A percentile compares a stretch with the other conserved stretches of the same genome.
Evolutionary conservation across 1,139 yeast species (phyloP).

Genomic region (Suhomyces bolitotheri): DNA sequence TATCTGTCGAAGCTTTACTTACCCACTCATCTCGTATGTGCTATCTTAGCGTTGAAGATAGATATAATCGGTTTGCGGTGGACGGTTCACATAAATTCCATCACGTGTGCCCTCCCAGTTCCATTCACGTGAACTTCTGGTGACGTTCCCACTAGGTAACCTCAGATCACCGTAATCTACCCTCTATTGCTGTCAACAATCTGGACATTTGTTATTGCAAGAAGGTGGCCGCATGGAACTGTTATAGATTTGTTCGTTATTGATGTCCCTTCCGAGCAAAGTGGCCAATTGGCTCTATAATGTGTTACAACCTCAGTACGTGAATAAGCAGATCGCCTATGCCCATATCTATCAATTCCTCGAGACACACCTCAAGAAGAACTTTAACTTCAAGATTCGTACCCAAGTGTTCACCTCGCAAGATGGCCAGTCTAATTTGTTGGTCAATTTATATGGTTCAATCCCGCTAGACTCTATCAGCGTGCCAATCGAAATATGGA

Average conservation of each 20-base stretch:
- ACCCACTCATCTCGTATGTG: constrained; percentile 32
- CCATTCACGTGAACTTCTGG: no score
- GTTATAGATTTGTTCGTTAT: no score
- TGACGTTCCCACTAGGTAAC: no score
- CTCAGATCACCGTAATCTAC: no score
- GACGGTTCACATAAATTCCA: no score
- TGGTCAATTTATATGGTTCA: constrained; percentile 66
- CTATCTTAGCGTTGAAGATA: no score
- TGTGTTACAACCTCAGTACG: constrained; percentile 53
- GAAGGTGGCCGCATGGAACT: no score
- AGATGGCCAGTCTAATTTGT: constrained; percentile 57
- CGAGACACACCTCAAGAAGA: constrained; percentile 41
- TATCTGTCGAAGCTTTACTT: no score
- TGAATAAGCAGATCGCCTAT: constrained; percentile 53
- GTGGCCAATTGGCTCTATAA: constrained; percentile 46
- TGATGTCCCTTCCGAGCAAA: constrained; percentile 34
- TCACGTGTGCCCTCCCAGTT: no score
- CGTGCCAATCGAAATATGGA: constrained; percentile 74
- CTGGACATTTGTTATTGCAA: no score
- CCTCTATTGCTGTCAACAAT: no score
- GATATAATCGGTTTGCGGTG: no score
- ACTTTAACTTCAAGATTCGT: constrained; percentile 53
- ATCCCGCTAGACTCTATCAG: constrained; percentile 37
- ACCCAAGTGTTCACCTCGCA: constrained; percentile 67
- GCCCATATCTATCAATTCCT: constrained; percentile 62